These are phyloP conservation scores for Pluteus cervinus DNA, from an alignment of 768 basidiomycete genomes.

Conservation along the genomic window DNA sequence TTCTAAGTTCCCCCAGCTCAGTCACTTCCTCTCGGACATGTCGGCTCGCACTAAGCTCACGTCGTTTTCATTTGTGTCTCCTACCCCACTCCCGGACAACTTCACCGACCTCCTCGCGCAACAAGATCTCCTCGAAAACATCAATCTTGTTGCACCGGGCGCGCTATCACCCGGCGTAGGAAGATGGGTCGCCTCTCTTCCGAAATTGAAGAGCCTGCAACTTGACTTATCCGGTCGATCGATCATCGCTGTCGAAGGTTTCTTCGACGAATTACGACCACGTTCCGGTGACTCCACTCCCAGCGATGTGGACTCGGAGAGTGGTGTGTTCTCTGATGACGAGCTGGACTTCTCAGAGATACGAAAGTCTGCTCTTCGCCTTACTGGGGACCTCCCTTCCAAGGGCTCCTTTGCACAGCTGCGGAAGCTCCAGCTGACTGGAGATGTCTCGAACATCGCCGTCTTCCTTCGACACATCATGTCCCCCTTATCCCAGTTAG, in stretches of 20 bases:
- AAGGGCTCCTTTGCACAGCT: slow-evolving; percentile 54
- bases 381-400: slow-evolving; percentile 55
- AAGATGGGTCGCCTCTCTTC: slow-evolving; percentile 64
- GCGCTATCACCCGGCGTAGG: slow-evolving; percentile 67
- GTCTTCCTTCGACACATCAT: slow-evolving; percentile 68
- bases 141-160: slow-evolving; percentile 69
- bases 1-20: slow-evolving; percentile 50
- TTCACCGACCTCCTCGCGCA: slow-evolving; percentile 61
- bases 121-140: slow-evolving; percentile 54
- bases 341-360: slow-evolving; percentile 74
- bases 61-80: slow-evolving; percentile 66
- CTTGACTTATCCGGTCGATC: slow-evolving; percentile 69
- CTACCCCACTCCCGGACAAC: slow-evolving; percentile 62
- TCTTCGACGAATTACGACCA: slow-evolving; percentile 64
- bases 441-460: slow-evolving; percentile 62
- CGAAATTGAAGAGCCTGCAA: slow-evolving; percentile 55
- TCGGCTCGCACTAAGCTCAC: slow-evolving; percentile 57
- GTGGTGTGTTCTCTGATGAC: slow-evolving; percentile 72
- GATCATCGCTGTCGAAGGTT: slow-evolving; percentile 68
- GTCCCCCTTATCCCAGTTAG: slow-evolving; percentile 59
- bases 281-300: slow-evolving; percentile 70
- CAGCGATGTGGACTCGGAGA: slow-evolving; percentile 62
- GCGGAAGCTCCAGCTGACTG: slow-evolving; percentile 59
- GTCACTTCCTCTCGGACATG: slow-evolving; percentile 58
- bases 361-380: slow-evolving; percentile 59